phyloP scores from a whole-genome alignment of 768 basidiomycete genomes.

The Phaeolepiota aurea region DNA sequence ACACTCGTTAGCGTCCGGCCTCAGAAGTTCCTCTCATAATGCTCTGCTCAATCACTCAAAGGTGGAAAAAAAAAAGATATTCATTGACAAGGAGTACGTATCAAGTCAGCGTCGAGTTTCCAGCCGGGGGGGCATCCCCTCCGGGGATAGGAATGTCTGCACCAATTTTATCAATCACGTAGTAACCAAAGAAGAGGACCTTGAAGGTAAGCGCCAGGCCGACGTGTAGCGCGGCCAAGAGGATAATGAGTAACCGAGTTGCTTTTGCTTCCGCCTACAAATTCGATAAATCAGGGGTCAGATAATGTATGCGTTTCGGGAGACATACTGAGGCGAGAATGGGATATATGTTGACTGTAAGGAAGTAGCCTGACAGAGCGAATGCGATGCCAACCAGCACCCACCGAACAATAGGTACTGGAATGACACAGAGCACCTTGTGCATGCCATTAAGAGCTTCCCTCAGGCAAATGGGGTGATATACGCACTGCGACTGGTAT shows the following conservation, averaged over 20 bases:
- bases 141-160: slow-evolving; percentile 33
- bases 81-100: too few relatives aligned
- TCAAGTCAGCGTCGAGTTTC: too few relatives aligned
- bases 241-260: slow-evolving; percentile 73
- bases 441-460: neutral
- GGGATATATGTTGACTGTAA: slow-evolving; percentile 81
- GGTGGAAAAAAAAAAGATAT: too few relatives aligned
- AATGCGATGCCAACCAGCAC: slow-evolving; percentile 66
- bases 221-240: slow-evolving; percentile 68
- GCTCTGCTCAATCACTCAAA: too few relatives aligned
- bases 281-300: slow-evolving; percentile 1
- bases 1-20: too few relatives aligned
- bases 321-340: slow-evolving; percentile 69
- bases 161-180: slow-evolving; percentile 35
- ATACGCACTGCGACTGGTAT: slow-evolving; percentile 71
- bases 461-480: neutral
- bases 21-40: too few relatives aligned
- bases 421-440: slow-evolving; percentile 80
- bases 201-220: slow-evolving; percentile 83
- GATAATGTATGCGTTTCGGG: neutral
- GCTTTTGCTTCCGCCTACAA: slow-evolving; percentile 79
- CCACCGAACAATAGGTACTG: slow-evolving; percentile 79
- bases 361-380: slow-evolving; percentile 79
- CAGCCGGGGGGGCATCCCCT: too few relatives aligned
- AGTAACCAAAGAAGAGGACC: slow-evolving; percentile 55